Evolutionary conservation across 2,329 filamentous ascomycete genomes (phyloP).

Genomic region (Penicillium oxalicum): DNA sequence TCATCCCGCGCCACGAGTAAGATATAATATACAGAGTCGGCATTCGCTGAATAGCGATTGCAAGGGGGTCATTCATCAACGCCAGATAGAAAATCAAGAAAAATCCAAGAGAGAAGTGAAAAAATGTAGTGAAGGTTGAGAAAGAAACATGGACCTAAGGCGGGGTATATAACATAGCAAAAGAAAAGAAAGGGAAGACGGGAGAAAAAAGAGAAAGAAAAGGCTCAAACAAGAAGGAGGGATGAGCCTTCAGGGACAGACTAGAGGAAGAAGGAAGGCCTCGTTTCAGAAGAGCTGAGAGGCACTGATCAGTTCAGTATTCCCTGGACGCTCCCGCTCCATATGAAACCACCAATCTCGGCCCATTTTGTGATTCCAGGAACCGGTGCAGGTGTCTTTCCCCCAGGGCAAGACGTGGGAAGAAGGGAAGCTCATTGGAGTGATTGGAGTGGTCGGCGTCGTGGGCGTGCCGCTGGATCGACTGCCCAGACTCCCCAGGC

Average conservation of each 20-base stretch:
- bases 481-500: slow-evolving; percentile 32
- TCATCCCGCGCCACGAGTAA: no score
- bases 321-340: slow-evolving; percentile 37
- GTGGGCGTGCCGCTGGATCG: slow-evolving; percentile 28
- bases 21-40: no score
- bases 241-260: background rate
- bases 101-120: slow-evolving; percentile 4
- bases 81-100: background rate
- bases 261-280: background rate
- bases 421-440: slow-evolving; percentile 26
- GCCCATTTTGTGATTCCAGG: slow-evolving; percentile 40
- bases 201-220: slow-evolving; percentile 6
- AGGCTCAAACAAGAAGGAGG: background rate
- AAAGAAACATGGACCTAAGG: slow-evolving; percentile 16
- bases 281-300: slow-evolving; percentile 30
- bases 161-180: slow-evolving; percentile 20
- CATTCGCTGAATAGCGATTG: no score
- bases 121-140: background rate
- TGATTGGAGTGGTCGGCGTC: slow-evolving; percentile 29
- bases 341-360: slow-evolving; percentile 44
- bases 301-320: slow-evolving; percentile 27
- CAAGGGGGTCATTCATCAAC: background rate
- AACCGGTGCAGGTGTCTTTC: slow-evolving; percentile 40
- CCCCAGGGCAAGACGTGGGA: slow-evolving; percentile 32
- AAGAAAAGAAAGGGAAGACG: background rate